Base-by-base conservation (phyloP, 2,329 filamentous ascomycete species). In the Cyanodermella asteris region DNA sequence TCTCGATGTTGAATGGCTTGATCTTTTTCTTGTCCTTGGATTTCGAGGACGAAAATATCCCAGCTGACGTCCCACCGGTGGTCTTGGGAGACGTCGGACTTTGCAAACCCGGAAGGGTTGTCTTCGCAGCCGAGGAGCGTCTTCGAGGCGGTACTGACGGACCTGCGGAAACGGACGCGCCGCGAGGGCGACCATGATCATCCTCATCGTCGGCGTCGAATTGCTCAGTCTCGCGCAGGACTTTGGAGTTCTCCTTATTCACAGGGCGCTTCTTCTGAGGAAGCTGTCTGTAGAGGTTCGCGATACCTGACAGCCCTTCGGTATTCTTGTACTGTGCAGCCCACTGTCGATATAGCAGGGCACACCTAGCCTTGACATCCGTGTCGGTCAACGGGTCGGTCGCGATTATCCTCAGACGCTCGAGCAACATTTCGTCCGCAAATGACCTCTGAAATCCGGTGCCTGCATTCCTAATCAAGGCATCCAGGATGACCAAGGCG, bases 381-480 rank as follows among this genome's bases (percentile, higher is more conserved):
- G 69, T 61, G 45, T 94, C 82, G 1, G 81, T 82, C 32, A 87
- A 61, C 11, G 78, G 63, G 26, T 87, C 82, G 11, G 76, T 81
- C 17, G 76, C 81, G 35, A 84, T 75, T 17, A 94, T 72, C 13
- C 87, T 71, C 26, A 97, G 59, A 13, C 87, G 74, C 50, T 97
- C 87, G 31, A 97, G 64, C 19, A 97, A 57, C 16, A 82, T 76
- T 44, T 93, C 82, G 40, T 97, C 84, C 7, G 72, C 76, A 45
- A 94, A 91, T 10, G 66, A 64, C 24, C 77, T 69, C 47, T 93
- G 76, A 43, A 94, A 93, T 8, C 73, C 67, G 8, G 73, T 61
- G 2, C 84, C 84, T 3, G 81, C 82, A 52, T 97, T 97, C 43
- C 93, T 78, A 31, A 97, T 87, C 19, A 97, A 60, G 20, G 77